Percentiles rank a stretch among this genome's conserved stretches.
Conservation (phyloP, 2,329 filamentous ascomycete species). For the Emericellopsis atlantica region DNA sequence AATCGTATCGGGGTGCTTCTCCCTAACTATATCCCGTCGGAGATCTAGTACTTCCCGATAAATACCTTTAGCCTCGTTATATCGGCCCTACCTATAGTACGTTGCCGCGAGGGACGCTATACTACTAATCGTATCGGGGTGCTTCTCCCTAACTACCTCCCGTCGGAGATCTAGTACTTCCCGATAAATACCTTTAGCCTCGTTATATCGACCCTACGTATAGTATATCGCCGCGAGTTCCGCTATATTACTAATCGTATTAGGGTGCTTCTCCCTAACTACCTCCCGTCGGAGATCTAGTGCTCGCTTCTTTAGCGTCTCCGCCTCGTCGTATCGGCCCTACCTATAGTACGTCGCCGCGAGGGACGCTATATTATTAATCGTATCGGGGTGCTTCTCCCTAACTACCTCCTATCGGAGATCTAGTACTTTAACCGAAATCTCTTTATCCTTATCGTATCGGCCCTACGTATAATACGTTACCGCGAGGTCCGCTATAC, state of each 20-base stretch:
- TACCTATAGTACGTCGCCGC: constrained; percentile 4
- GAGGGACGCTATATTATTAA: constrained; percentile 9
- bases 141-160: background rate
- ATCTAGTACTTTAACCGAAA: background rate
- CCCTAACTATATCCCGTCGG: background rate
- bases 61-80: background rate
- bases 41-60: background rate
- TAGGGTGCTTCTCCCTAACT: background rate
- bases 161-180: background rate
- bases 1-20: constrained; percentile 3
- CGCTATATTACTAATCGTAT: constrained; percentile 7
- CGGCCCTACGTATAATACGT: background rate
- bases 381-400: background rate
- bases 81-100: background rate
- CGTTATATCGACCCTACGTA: background rate
- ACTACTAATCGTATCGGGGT: background rate
- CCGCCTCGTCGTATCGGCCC: constrained; percentile 3
- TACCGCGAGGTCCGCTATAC: background rate
- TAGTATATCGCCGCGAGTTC: constrained; percentile 6
- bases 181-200: background rate
- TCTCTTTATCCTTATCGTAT: background rate
- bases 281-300: background rate
- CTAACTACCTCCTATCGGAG: background rate
- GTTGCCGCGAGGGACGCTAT: background rate
- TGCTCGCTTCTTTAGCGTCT: too few species aligned